Evolutionary conservation across 208 protist species (phyloP).

Genomic region (Acanthamoeba castellanii): DNA sequence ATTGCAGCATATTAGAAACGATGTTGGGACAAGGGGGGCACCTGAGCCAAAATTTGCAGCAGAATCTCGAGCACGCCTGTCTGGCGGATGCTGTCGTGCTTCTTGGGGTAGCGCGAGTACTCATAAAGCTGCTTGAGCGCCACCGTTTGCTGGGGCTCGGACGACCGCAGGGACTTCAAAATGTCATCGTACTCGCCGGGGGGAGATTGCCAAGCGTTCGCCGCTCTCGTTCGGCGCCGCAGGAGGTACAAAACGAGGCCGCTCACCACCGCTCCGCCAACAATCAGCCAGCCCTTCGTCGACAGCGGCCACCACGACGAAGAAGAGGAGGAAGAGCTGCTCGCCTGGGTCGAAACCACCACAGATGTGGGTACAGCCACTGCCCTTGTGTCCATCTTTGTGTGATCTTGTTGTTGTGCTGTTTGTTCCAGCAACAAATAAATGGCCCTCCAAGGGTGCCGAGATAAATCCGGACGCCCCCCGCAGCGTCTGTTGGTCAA

Average conservation of each 20-base stretch:
- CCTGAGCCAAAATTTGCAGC: conserved; percentile 43
- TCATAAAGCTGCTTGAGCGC: conserved; percentile 61
- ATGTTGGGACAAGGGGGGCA: not conserved
- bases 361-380: not conserved
- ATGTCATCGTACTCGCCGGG: conserved; percentile 38
- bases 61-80: conserved; percentile 33
- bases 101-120: conserved; percentile 59
- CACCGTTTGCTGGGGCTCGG: not conserved
- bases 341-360: not conserved
- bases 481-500: not conserved
- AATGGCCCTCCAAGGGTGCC: not conserved
- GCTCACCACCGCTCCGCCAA: not conserved
- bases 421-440: too few relatives aligned
- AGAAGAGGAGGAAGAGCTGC: not conserved
- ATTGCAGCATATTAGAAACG: not conserved
- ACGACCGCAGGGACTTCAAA: not conserved
- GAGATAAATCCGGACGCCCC: not conserved
- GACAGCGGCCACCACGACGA: not conserved
- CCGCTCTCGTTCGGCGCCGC: not conserved
- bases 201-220: not conserved
- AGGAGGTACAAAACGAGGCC: not conserved
- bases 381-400: not conserved
- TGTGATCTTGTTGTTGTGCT: not conserved
- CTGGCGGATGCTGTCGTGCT: conserved; percentile 37
- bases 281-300: not conserved